phyloP scores from a whole-genome alignment of 1,284 basidiomycete species.

The Cryptococcus hybrid region DNA sequence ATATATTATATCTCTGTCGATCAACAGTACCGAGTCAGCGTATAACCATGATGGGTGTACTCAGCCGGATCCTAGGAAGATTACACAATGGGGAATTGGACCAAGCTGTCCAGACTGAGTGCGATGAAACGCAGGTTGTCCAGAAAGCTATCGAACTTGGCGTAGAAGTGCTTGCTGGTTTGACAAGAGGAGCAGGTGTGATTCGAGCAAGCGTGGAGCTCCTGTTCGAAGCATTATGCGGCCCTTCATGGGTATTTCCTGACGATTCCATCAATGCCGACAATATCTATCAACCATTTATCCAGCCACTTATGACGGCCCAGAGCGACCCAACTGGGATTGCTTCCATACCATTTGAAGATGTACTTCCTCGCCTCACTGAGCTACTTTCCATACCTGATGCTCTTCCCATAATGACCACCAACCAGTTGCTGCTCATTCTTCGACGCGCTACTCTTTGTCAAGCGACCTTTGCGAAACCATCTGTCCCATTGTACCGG shows the following conservation, averaged over 20 bases:
- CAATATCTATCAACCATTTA: neutral
- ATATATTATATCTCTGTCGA: slow-evolving; percentile 76
- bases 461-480: slow-evolving; percentile 58
- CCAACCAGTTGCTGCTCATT: slow-evolving; percentile 60
- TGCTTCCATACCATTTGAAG: slow-evolving; percentile 33
- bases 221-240: slow-evolving; percentile 28
- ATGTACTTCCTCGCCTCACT: slow-evolving; percentile 30
- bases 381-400: slow-evolving; percentile 28
- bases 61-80: slow-evolving; percentile 59
- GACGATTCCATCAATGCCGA: slow-evolving; percentile 3
- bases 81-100: slow-evolving; percentile 5
- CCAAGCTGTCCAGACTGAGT: slow-evolving; percentile 6
- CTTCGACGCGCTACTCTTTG: slow-evolving; percentile 63
- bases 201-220: slow-evolving; percentile 35
- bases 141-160: slow-evolving; percentile 31
- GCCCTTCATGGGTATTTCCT: slow-evolving; percentile 20
- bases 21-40: slow-evolving; percentile 83
- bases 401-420: slow-evolving; percentile 20
- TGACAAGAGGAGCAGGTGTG: slow-evolving; percentile 22
- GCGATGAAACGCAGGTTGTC: slow-evolving; percentile 7
- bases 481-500: slow-evolving; percentile 59
- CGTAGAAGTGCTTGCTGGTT: slow-evolving; percentile 20
- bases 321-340: slow-evolving; percentile 12
- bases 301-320: slow-evolving; percentile 4
- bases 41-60: slow-evolving; percentile 72